Percentiles rank a stretch among this genome's conserved stretches.
Conservation (phyloP, 352 stramenopile species). For the Globisporangium echinulatum region DNA sequence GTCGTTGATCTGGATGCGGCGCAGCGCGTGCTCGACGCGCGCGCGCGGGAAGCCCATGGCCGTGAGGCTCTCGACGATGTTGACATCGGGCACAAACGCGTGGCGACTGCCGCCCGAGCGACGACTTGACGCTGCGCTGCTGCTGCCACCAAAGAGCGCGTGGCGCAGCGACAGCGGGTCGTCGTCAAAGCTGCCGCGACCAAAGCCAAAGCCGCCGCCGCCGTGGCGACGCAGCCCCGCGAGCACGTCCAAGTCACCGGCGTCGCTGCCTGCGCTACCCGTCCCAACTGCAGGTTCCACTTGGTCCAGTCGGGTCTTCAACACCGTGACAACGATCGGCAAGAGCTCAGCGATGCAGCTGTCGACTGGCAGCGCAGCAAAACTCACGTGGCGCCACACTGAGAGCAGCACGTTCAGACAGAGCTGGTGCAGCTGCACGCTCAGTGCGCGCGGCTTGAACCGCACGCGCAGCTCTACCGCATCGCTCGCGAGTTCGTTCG, state of each 20-base stretch:
- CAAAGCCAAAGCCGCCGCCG: conserved; percentile 31
- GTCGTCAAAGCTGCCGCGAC: conserved; percentile 27
- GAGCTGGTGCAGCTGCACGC: conserved; percentile 53
- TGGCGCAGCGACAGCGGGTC: conserved; percentile 38
- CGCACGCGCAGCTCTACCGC: conserved; percentile 10
- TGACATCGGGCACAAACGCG: conserved; percentile 86
- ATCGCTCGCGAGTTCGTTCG: conserved; percentile 35
- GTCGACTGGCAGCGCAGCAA: conserved; percentile 34
- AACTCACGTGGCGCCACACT: conserved; percentile 54
- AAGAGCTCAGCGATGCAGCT: conserved; percentile 58
- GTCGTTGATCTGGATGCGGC: conserved; percentile 85
- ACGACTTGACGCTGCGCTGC: background rate
- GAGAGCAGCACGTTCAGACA: conserved; percentile 47
- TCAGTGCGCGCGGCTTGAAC: conserved; percentile 51
- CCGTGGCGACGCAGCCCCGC: conserved; percentile 21
- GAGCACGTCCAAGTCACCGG: conserved; percentile 25
- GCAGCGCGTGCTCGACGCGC: conserved; percentile 88
- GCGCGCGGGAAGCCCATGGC: conserved; percentile 94
- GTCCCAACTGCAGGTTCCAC: conserved; percentile 14
- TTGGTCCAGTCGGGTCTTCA: conserved; percentile 70
- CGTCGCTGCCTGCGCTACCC: conserved; percentile 7
- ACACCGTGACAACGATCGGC: conserved; percentile 58
- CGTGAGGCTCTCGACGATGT: conserved; percentile 87
- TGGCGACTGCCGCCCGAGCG: conserved; percentile 23
- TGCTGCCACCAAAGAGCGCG: conserved; percentile 41